Evolutionary conservation across 23 red algal species (phyloP).

Genomic region (Pyropia yezoensis): DNA sequence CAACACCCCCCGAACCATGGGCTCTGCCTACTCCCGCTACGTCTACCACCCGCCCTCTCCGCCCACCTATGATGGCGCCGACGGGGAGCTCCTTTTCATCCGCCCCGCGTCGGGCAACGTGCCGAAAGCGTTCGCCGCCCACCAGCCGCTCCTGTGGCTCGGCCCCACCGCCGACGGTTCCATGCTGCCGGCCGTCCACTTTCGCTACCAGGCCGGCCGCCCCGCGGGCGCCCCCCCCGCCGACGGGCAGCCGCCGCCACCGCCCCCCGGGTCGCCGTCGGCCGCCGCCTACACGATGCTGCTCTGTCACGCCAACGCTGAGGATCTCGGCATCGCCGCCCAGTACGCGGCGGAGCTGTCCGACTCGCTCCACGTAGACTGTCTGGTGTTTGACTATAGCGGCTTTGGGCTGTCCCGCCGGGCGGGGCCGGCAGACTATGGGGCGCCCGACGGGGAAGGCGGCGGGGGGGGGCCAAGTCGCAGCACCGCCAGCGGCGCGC

Average conservation of each 20-base stretch:
- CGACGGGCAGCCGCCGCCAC: conserved; percentile 25
- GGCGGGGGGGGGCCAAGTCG: no score
- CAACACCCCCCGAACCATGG: conserved; percentile 8
- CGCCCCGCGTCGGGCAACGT: conserved; percentile 15
- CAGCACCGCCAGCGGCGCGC: conserved; percentile 2
- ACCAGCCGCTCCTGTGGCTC: no score
- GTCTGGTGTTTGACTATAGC: conserved; percentile 71
- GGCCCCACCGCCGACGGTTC: no score
- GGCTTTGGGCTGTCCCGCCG: conserved; percentile 75
- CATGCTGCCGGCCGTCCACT: no score
- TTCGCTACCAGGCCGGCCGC: not conserved
- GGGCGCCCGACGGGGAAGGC: no score
- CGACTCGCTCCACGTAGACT: conserved; percentile 34
- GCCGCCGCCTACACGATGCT: conserved; percentile 47
- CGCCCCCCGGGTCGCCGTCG: conserved; percentile 10
- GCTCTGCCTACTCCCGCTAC: conserved; percentile 38
- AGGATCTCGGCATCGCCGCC: conserved; percentile 63
- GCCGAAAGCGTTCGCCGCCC: not conserved
- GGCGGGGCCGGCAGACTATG: not conserved
- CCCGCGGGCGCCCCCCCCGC: conserved; percentile 11
- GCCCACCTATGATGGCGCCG: conserved; percentile 21
- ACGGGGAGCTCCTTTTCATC: conserved; percentile 32
- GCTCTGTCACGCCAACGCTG: conserved; percentile 70
- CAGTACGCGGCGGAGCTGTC: conserved; percentile 36
- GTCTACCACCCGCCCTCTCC: conserved; percentile 34